Evolutionary conservation across 148 eudicot genomes (phyloP).

Genomic region (Vaccinium corymbosum): DNA sequence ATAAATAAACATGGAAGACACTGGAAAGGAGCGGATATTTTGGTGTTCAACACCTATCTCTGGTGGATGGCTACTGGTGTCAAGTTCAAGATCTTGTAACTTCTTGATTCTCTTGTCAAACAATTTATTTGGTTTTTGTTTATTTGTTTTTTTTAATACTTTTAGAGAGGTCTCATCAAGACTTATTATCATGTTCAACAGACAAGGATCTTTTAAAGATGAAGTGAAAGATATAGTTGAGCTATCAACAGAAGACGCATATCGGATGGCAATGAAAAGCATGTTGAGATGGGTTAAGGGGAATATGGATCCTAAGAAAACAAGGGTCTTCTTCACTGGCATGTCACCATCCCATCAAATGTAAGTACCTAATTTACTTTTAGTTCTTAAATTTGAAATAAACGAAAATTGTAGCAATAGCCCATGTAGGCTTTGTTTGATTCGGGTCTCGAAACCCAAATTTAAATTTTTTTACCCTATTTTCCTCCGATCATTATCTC

Average conservation of each 20-base stretch:
- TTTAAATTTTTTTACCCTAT: too few relatives aligned
- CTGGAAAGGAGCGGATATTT: constrained; percentile 93
- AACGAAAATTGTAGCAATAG: too few relatives aligned
- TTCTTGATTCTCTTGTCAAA: background rate
- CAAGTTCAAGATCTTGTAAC: constrained; percentile 77
- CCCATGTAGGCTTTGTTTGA: too few relatives aligned
- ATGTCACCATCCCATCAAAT: constrained; percentile 91
- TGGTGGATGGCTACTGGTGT: constrained; percentile 95
- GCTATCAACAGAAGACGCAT: constrained; percentile 76
- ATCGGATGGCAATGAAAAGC: constrained; percentile 80
- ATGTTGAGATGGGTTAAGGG: constrained; percentile 82
- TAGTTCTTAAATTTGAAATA: background rate
- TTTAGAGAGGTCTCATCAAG: too few relatives aligned
- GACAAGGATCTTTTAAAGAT: constrained; percentile 82
- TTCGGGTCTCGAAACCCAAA: too few relatives aligned
- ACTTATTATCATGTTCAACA: constrained; percentile 15
- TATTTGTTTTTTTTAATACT: too few relatives aligned
- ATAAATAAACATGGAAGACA: constrained; percentile 71
- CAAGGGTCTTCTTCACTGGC: constrained; percentile 85
- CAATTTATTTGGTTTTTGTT: background rate
- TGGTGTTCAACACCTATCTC: constrained; percentile 88
- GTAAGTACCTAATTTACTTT: constrained; percentile 35
- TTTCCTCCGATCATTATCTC: too few relatives aligned
- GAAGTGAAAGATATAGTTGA: constrained; percentile 56
- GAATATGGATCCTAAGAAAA: constrained; percentile 73